A percentile compares a stretch with the other conserved stretches of the same genome.
Evolutionary conservation across 2,329 filamentous ascomycete genomes (phyloP).

Genomic region (Penicillium capsulatum): DNA sequence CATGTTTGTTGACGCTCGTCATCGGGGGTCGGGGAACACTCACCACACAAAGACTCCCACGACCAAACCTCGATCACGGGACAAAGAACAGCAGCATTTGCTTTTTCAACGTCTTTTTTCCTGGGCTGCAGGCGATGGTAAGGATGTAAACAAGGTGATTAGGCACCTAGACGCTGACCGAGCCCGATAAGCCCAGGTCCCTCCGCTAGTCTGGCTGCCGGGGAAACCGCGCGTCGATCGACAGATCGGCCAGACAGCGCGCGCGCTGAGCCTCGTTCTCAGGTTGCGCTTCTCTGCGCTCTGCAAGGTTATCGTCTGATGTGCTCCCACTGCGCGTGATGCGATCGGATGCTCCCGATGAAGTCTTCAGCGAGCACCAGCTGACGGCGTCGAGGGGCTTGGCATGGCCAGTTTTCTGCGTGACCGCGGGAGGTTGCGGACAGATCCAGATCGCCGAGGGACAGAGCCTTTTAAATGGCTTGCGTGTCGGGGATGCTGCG

Average conservation of each 20-base stretch:
- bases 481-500: conserved; percentile 9
- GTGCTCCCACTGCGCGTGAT: conserved; percentile 9
- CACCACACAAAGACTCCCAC: conserved; percentile 13
- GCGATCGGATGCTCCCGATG: conserved; percentile 6
- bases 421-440: not conserved
- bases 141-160: conserved; percentile 18
- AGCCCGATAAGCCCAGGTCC: conserved; percentile 20
- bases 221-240: conserved; percentile 20
- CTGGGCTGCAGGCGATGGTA: not conserved
- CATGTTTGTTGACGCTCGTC: not conserved
- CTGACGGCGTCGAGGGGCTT: conserved; percentile 9
- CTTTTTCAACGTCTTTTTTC: conserved; percentile 4
- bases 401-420: conserved; percentile 11
- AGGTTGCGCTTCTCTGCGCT: not conserved
- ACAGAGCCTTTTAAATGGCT: conserved; percentile 1
- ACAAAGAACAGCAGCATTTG: conserved; percentile 13
- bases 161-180: conserved; percentile 3
- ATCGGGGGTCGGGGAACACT: conserved; percentile 2
- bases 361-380: too few species aligned
- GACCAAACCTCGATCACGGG: conserved; percentile 8
- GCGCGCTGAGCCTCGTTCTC: not conserved
- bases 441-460: not conserved
- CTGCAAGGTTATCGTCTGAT: conserved; percentile 3
- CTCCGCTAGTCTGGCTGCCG: conserved; percentile 12
- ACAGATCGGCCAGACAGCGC: conserved; percentile 8